A percentile compares a stretch with the other conserved stretches of the same genome.
These are phyloP conservation scores for Helotiales sp. DNA, from an alignment of 2,329 filamentous ascomycete species.

Conservation along the genomic window DNA sequence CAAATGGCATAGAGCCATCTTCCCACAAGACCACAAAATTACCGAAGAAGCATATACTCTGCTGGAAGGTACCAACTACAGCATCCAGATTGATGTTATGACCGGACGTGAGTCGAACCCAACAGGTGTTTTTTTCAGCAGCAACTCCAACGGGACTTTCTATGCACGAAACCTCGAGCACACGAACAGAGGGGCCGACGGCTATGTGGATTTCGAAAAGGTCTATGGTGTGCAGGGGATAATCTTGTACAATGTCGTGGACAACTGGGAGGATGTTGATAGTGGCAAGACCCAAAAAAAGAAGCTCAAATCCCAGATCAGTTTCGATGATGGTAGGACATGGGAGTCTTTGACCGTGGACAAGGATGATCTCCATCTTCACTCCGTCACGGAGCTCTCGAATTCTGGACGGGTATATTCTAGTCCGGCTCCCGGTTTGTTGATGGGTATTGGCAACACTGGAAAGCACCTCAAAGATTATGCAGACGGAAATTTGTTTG, in stretches of 20 bases:
- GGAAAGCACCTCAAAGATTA: conserved; percentile 76
- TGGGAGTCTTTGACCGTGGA: conserved; percentile 75
- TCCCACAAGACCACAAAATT: conserved; percentile 78
- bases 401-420: conserved; percentile 90
- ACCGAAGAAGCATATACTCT: conserved; percentile 91
- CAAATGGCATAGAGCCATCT: conserved; percentile 90
- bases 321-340: conserved; percentile 91
- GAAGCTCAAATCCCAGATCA: conserved; percentile 80
- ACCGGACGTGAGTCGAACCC: conserved; percentile 66
- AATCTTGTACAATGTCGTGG: conserved; percentile 85
- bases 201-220: conserved; percentile 94
- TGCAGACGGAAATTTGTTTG: conserved; percentile 76
- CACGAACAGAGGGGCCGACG: conserved; percentile 79
- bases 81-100: conserved; percentile 94
- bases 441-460: conserved; percentile 93
- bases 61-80: conserved; percentile 95
- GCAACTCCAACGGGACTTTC: conserved; percentile 96
- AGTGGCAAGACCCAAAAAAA: conserved; percentile 57
- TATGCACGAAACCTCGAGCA: conserved; percentile 92
- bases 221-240: conserved; percentile 90
- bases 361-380: conserved; percentile 75
- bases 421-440: conserved; percentile 87
- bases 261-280: conserved; percentile 80
- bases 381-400: conserved; percentile 84
- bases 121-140: conserved; percentile 91